Conservation (phyloP, 2,329 filamentous ascomycete genomes). For the Colletotrichum sp. region DNA sequence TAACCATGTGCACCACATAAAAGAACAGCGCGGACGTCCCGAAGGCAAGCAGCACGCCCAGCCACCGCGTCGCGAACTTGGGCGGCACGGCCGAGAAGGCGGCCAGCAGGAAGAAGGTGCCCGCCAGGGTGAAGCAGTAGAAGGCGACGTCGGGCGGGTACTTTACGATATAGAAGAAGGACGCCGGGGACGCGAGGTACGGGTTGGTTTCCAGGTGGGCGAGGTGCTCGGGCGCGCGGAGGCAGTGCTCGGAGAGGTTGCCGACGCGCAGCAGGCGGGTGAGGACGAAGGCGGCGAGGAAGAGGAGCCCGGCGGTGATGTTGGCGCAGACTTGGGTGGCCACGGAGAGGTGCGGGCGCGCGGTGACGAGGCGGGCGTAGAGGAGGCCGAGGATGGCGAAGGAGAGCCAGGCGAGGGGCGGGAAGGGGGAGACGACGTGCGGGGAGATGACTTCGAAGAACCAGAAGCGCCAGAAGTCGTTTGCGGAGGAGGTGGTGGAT, state of each 20-base stretch:
- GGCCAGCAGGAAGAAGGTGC: conserved; percentile 43
- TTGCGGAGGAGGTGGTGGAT: background rate
- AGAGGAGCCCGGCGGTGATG: conserved; percentile 28
- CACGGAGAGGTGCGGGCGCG: conserved; percentile 31
- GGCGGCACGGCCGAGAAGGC: conserved; percentile 38
- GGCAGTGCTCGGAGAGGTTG: conserved; percentile 48
- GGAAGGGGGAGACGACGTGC: conserved; percentile 43
- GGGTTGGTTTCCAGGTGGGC: conserved; percentile 35
- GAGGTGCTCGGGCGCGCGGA: conserved; percentile 41
- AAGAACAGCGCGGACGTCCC: conserved; percentile 54
- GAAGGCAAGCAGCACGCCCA: conserved; percentile 44
- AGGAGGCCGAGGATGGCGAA: conserved; percentile 49
- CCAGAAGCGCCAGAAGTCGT: conserved; percentile 40
- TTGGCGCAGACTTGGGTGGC: conserved; percentile 32
- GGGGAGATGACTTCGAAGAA: conserved; percentile 37
- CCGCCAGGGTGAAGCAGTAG: conserved; percentile 44
- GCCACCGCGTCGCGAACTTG: conserved; percentile 26
- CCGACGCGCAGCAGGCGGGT: conserved; percentile 46
- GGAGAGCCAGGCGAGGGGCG: conserved; percentile 51
- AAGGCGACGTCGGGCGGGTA: conserved; percentile 53
- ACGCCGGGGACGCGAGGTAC: conserved; percentile 42
- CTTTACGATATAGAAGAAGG: conserved; percentile 53
- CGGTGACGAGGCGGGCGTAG: conserved; percentile 43
- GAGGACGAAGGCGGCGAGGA: conserved; percentile 42
- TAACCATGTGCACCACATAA: conserved; percentile 43